These are phyloP conservation scores for Mrakia blollopis DNA, from an alignment of 768 basidiomycete species.

Conservation along the genomic window DNA sequence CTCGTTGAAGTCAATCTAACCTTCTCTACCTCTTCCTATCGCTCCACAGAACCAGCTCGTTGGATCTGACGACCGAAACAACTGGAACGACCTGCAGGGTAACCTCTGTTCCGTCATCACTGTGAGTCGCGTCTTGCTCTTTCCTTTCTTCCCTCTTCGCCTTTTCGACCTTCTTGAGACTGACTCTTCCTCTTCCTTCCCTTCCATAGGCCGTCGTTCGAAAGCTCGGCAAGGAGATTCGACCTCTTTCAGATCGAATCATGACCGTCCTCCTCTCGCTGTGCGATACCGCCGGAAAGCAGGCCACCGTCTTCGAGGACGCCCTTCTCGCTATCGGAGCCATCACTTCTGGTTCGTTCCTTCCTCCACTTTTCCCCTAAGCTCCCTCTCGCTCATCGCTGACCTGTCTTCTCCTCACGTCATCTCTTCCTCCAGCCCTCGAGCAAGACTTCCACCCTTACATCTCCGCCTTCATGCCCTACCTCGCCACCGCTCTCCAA, in stretches of 20 bases:
- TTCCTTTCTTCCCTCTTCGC: neutral
- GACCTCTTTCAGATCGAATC: slow-evolving; percentile 84
- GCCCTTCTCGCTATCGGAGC: slow-evolving; percentile 91
- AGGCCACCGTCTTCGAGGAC: slow-evolving; percentile 91
- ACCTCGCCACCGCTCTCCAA: slow-evolving; percentile 80
- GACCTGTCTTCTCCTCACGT: neutral
- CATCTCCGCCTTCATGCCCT: slow-evolving; percentile 77
- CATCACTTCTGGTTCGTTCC: slow-evolving; percentile 60
- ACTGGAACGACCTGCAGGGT: slow-evolving; percentile 97
- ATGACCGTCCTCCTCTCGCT: slow-evolving; percentile 87
- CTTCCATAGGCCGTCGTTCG: slow-evolving; percentile 69
- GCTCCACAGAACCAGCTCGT: slow-evolving; percentile 74
- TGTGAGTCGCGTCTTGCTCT: slow-evolving; percentile 50
- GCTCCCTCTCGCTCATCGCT: neutral
- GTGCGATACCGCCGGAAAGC: slow-evolving; percentile 80
- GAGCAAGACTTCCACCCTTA: slow-evolving; percentile 75
- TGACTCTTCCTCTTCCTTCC: slow-evolving; percentile 12
- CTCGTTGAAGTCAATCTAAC: neutral
- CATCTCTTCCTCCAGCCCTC: slow-evolving; percentile 52
- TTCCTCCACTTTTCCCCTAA: neutral
- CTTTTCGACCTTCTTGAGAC: neutral
- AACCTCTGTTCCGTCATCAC: slow-evolving; percentile 88
- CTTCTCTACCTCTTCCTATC: neutral
- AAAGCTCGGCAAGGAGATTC: slow-evolving; percentile 73
- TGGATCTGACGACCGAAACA: slow-evolving; percentile 91